Conservation (phyloP, 495 filamentous ascomycete species). For the Lophiostoma macrostomum region DNA sequence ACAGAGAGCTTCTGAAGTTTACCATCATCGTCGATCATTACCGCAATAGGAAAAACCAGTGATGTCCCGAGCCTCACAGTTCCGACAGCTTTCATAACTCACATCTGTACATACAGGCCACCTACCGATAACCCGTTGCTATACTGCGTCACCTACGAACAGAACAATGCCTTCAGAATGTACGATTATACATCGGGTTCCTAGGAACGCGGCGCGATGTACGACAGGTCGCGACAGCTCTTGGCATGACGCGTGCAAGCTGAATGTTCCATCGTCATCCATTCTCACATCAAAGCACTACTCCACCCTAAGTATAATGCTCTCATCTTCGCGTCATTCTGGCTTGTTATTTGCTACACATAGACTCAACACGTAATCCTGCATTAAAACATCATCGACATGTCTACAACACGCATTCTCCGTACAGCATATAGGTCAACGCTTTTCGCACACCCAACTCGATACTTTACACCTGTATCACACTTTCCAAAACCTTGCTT, state of each 20-base stretch:
- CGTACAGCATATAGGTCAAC: background rate
- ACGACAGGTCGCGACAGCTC: background rate
- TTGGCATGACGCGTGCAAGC: slow-evolving; percentile 19
- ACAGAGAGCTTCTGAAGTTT: no score
- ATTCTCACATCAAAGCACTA: slow-evolving; percentile 6
- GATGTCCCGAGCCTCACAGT: no score
- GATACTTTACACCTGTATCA: background rate
- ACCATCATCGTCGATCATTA: no score
- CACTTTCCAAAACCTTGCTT: background rate
- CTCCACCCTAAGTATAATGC: no score
- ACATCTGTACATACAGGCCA: no score
- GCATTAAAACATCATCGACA: background rate
- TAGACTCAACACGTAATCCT: background rate
- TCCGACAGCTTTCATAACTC: no score
- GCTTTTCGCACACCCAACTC: background rate
- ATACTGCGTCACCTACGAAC: no score
- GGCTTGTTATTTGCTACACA: background rate
- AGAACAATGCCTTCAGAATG: no score
- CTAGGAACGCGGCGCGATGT: no score
- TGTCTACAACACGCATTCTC: slow-evolving; percentile 1
- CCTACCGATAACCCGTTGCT: no score
- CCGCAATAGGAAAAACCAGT: no score
- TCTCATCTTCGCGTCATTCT: slow-evolving; percentile 3
- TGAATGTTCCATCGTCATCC: slow-evolving; percentile 2
- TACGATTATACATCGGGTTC: no score